Base-by-base conservation (phyloP, 2,329 filamentous ascomycete genomes). In the Microdochium trichocladiopsis region DNA sequence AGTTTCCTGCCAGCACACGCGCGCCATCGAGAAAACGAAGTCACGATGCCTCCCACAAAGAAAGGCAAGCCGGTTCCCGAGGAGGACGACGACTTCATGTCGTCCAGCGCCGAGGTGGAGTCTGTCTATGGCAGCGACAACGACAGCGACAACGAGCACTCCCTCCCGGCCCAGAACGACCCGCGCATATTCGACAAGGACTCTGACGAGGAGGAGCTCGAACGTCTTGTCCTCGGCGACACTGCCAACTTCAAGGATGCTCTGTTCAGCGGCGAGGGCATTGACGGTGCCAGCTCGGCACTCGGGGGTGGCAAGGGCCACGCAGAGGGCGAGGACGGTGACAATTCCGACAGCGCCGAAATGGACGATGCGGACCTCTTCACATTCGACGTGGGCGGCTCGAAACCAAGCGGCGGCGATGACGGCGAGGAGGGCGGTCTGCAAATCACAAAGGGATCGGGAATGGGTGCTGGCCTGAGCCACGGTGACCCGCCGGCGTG, bases 341-440 rank as follows among this genome's bases (percentile, higher is more conserved):
- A 76, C 6, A 75, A 63, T 16, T 48, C 47, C 10, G 47, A 48
- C 24, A 25, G 23, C 23, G 47, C 23, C 60, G 79, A 82, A 50
- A 65, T 90, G 49, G 86, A 87, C 52, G 91, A 96, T 73, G 82
- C 84, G 51, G 87, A 93, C 69, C 78, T 96, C 47, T 96, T 96
- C 72, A 88, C 91, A 69, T 79, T 93, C 57, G 91, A 96, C 66
- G 80, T 86, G 1, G 83, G 82, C 41, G 73, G 77, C 23, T 70
- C 72, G 45, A 73, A 74, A 22, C 78, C 86, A 2, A 88, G 84
- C 1, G 99, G 94, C 94, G 84, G 91, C 60, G 94, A 99, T 66
- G 97, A 92, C 68, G 94, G 99, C 62, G 94, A 99, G 64, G 94
- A n/a, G n/a, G n/a, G n/a, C n/a, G n/a, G n/a, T n/a, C n/a, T 97